These are phyloP conservation scores for Corylus avellana DNA, from an alignment of 306 rosid species.

Conservation along the genomic window DNA sequence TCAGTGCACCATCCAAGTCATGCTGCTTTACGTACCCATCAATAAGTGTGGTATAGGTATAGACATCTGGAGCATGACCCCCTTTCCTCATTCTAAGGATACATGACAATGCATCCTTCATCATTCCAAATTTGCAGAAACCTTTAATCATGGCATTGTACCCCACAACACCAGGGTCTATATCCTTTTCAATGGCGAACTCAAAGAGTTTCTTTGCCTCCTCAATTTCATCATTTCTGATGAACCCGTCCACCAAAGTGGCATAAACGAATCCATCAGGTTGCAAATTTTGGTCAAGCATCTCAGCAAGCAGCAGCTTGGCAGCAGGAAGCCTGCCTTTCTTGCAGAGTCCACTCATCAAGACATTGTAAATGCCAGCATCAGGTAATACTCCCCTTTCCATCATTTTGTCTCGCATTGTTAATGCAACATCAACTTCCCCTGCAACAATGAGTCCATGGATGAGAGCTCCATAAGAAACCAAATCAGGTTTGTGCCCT, in stretches of 20 bases:
- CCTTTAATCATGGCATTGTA: constrained; percentile 89
- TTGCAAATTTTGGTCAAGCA: constrained; percentile 66
- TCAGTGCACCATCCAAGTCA: constrained; percentile 56
- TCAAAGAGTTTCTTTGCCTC: constrained; percentile 66
- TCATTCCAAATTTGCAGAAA: constrained; percentile 74
- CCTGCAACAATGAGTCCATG: constrained; percentile 68
- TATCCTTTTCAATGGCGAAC: constrained; percentile 43
- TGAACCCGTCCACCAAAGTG: constrained; percentile 73
- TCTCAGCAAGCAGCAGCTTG: constrained; percentile 62
- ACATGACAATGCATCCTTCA: constrained; percentile 62
- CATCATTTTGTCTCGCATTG: constrained; percentile 64
- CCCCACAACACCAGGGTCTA: constrained; percentile 65
- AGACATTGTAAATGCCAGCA: constrained; percentile 76
- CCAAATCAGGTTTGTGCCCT: constrained; percentile 66
- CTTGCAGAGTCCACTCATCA: constrained; percentile 79
- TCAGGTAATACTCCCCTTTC: constrained; percentile 71
- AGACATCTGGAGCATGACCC: constrained; percentile 59
- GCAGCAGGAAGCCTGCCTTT: constrained; percentile 71
- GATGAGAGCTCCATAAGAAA: constrained; percentile 72
- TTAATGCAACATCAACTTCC: constrained; percentile 64
- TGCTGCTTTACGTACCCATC: constrained; percentile 75
- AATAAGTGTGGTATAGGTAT: constrained; percentile 74
- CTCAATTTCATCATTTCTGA: constrained; percentile 57
- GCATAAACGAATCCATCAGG: constrained; percentile 76
- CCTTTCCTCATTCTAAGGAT: constrained; percentile 47